These are phyloP conservation scores for Dendrobium huoshanense DNA, from an alignment of 106 monocot species.

Conservation along the genomic window DNA sequence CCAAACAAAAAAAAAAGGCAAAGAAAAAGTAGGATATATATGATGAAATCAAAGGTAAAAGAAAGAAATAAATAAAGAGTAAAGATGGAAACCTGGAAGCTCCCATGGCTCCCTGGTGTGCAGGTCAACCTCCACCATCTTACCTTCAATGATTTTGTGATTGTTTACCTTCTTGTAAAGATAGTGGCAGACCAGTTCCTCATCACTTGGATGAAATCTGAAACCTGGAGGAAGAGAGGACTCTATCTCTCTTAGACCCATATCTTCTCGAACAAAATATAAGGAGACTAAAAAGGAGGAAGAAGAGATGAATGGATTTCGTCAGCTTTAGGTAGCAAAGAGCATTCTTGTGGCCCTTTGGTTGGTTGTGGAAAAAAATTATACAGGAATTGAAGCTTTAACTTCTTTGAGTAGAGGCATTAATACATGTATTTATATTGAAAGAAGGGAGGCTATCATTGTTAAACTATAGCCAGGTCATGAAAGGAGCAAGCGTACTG, in stretches of 20 bases:
- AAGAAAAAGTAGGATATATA: too few relatives aligned
- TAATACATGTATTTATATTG: conserved; percentile 7
- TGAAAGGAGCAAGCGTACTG: too few relatives aligned
- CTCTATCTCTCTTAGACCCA: conserved; percentile 9
- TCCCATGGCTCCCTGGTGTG: conserved; percentile 36
- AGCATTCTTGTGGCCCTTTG: not conserved
- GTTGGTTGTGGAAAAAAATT: not conserved
- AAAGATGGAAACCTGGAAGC: conserved; percentile 19
- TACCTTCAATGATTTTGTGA: conserved; percentile 1
- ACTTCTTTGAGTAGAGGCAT: not conserved
- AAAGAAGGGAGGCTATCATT: not conserved
- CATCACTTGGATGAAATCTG: conserved; percentile 1
- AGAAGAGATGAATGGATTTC: not conserved
- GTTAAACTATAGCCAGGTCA: not conserved
- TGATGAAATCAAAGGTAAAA: not conserved
- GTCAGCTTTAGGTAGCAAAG: not conserved
- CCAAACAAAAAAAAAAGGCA: too few relatives aligned
- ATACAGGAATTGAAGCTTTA: not conserved
- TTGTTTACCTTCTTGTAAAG: conserved; percentile 23
- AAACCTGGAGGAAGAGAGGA: conserved; percentile 4
- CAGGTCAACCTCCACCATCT: conserved; percentile 29
- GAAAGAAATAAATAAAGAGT: not conserved
- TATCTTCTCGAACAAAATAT: not conserved
- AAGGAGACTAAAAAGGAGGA: not conserved
- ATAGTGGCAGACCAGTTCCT: conserved; percentile 8